A percentile compares a stretch with the other conserved stretches of the same genome.
phyloP scores from a whole-genome alignment of 495 filamentous ascomycete genomes.

The Neurospora sp. region DNA sequence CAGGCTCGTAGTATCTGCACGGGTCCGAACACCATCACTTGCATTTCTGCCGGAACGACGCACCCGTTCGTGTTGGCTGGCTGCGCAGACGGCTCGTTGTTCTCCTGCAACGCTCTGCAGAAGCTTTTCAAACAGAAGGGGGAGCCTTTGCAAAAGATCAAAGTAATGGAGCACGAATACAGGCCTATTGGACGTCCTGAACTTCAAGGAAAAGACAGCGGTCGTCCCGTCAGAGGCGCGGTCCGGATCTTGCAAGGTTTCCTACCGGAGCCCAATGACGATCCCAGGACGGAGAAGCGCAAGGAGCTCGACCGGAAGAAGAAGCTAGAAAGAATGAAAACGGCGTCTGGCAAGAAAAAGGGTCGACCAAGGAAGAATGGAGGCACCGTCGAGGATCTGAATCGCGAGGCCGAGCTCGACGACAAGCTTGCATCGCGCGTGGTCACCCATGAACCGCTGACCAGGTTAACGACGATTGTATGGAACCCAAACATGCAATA shows the following conservation, averaged over 20 bases:
- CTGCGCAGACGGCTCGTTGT: slow-evolving; percentile 35
- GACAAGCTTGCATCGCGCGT: slow-evolving; percentile 26
- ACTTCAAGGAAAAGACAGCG: background rate
- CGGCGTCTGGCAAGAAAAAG: slow-evolving; percentile 47
- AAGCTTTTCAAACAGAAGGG: slow-evolving; percentile 35
- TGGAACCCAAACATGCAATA: slow-evolving; percentile 41
- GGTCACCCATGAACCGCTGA: slow-evolving; percentile 34
- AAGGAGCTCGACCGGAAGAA: slow-evolving; percentile 52
- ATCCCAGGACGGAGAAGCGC: slow-evolving; percentile 53
- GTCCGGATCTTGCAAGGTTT: slow-evolving; percentile 35
- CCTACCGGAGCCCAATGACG: slow-evolving; percentile 46
- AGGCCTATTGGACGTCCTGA: slow-evolving; percentile 7
- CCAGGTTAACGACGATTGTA: slow-evolving; percentile 30
- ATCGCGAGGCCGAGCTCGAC: slow-evolving; percentile 17
- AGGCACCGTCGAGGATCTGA: slow-evolving; percentile 11
- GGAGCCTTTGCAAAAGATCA: slow-evolving; percentile 32
- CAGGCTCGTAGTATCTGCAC: slow-evolving; percentile 36
- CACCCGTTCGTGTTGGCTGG: slow-evolving; percentile 37
- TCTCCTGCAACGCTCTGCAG: slow-evolving; percentile 35
- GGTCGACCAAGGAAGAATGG: slow-evolving; percentile 22
- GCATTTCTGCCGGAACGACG: slow-evolving; percentile 30
- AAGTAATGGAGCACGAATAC: slow-evolving; percentile 39
- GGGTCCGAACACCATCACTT: slow-evolving; percentile 32
- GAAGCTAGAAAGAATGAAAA: slow-evolving; percentile 43
- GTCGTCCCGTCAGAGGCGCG: slow-evolving; percentile 17